phyloP scores from a whole-genome alignment of 108 stramenopile genomes.

The Nitzschia sp. region DNA sequence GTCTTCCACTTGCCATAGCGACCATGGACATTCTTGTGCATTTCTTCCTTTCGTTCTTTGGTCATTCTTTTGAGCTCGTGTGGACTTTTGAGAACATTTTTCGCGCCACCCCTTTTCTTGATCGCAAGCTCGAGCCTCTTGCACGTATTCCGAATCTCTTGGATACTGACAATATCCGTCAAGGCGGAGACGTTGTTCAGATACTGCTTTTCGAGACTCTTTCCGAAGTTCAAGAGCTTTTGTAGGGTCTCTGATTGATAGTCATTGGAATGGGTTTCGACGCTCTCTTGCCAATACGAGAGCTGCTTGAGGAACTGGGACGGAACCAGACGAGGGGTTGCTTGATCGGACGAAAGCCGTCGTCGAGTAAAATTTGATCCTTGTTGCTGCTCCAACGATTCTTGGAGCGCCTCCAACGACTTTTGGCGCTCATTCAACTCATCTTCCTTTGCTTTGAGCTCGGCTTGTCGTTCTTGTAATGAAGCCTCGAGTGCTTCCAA shows the following conservation, averaged over 20 bases:
- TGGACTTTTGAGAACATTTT: not conserved
- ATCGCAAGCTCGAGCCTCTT: not conserved
- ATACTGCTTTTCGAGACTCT: not conserved
- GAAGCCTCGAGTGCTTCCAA: not conserved
- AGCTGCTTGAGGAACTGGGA: not conserved
- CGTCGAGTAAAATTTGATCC: not conserved
- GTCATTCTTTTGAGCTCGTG: not conserved
- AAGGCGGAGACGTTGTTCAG: not conserved
- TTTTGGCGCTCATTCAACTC: not conserved
- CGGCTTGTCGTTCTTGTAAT: not conserved
- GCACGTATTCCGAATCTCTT: not conserved
- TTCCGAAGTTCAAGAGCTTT: slow-evolving; percentile 6
- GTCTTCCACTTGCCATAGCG: slow-evolving; percentile 55
- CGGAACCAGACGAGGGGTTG: not conserved
- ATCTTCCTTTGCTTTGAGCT: not conserved
- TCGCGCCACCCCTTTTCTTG: not conserved
- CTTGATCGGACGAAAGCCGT: not conserved
- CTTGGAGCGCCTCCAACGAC: not conserved
- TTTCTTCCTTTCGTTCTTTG: not conserved
- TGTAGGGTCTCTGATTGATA: slow-evolving; percentile 5
- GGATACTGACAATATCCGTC: not conserved
- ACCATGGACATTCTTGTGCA: slow-evolving; percentile 7
- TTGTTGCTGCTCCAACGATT: not conserved
- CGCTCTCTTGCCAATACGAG: not conserved
- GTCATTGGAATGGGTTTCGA: not conserved